Evolutionary conservation across 441 rosid genomes (phyloP), one percentile per base, ranked within the genome.

Genomic region (Bocquillonia castaneifolia): DNA sequence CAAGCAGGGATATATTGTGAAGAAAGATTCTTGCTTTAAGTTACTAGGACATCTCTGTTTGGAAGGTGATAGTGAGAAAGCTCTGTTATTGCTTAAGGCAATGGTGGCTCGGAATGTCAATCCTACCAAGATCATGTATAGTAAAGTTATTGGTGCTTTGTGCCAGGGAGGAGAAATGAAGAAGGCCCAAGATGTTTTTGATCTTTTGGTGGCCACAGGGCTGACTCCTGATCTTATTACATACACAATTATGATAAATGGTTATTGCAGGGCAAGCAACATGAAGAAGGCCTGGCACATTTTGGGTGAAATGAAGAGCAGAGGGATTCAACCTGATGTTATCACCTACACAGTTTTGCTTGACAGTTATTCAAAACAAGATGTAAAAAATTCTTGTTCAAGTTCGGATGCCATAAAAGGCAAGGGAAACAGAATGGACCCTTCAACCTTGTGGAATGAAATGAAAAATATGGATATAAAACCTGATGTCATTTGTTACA

Each of bases 241-340:
- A 3, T 90, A 83, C 80, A 90, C 88, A 0, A 81, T 76, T 25
- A 84, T 92, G 95, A 87, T 88, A 54, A 63, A 74, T 61, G 77
- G 86, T 22, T 90, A 86, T 72, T 90, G 90, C 65, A 85, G 76
- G 70, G 32, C 53, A 17, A 79, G 83, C 55, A 39, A 68, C 73
- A 72, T 82, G 66, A 74, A 12, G 51, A 79, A 82, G 71, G 91
- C 85, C 5, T 47, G 15, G 56, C 40, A 45, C 77, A 82, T 88
- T 71, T 83, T 87, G 39, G 60, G 48, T 59, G 80, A 78, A 58
- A 88, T 90, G 91, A 82, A 81, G 74, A 72, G 69, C 64, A 84
- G 76, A 78, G 86, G 87, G 61, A 67, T 86, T 36, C 69, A 70
- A 61, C 91, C 86, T 52, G 93, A 88, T 86, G 77, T 86, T 60